phyloP scores from a whole-genome alignment of 2,329 filamentous ascomycete genomes.

The Diaporthe vexans region DNA sequence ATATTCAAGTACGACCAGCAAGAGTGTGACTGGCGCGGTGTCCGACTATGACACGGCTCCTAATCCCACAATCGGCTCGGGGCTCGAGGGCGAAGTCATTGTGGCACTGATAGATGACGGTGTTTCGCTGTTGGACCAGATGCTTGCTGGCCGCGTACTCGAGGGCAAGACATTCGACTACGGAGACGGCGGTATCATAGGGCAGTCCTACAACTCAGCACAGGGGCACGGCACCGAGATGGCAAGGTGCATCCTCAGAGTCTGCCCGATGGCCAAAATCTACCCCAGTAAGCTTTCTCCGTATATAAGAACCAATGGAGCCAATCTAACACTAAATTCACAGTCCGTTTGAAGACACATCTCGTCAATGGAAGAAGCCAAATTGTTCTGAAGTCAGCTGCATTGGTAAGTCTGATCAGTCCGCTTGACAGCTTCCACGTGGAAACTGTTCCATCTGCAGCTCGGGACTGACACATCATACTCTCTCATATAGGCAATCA shows the following conservation, averaged over 20 bases:
- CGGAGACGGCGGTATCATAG: accelerated
- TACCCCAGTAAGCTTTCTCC: constrained; percentile 12
- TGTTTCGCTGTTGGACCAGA: neutral
- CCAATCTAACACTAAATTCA: no score
- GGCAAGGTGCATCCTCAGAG: constrained; percentile 13
- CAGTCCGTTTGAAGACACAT: no score
- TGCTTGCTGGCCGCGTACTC: neutral
- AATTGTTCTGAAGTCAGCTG: neutral
- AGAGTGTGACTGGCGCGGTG: no score
- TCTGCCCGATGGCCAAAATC: constrained; percentile 15
- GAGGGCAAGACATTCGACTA: constrained; percentile 20
- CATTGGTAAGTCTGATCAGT: constrained; percentile 13
- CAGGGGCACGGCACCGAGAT: constrained; percentile 1
- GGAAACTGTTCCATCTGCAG: no score
- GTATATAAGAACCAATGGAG: no score
- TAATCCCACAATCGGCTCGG: no score
- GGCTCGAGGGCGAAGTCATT: neutral
- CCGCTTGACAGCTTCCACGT: no score
- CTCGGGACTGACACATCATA: no score
- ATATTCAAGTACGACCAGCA: no score
- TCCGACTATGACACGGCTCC: no score
- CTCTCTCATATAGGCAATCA: no score
- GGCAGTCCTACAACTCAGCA: neutral
- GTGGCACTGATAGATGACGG: constrained; percentile 28
- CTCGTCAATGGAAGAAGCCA: no score